phyloP scores from a whole-genome alignment of 2,329 filamentous ascomycete species.

The Fusarium domesticum region DNA sequence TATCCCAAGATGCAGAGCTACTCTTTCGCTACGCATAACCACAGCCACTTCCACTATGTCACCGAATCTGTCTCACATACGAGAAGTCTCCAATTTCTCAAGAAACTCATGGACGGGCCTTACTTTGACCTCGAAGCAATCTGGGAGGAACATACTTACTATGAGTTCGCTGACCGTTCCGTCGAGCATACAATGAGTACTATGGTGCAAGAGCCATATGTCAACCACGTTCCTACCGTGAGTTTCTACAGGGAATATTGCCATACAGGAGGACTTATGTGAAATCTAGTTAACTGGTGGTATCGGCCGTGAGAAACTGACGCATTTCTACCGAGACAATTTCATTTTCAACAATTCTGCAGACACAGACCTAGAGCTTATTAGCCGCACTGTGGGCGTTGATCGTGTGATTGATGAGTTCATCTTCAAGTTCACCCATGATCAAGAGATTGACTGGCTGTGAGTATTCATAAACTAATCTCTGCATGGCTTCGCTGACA shows the following conservation, averaged over 20 bases:
- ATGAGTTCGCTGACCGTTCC: slow-evolving; percentile 66
- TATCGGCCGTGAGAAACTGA: slow-evolving; percentile 60
- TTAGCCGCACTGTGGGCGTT: slow-evolving; percentile 68
- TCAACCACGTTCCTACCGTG: slow-evolving; percentile 72
- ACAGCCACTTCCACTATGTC: slow-evolving; percentile 47
- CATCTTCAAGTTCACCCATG: slow-evolving; percentile 62
- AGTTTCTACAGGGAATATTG: slow-evolving; percentile 20
- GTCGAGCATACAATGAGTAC: slow-evolving; percentile 76
- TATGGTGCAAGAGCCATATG: slow-evolving; percentile 76
- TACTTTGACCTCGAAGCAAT: slow-evolving; percentile 72
- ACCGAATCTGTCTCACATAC: slow-evolving; percentile 63
- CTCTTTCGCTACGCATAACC: slow-evolving; percentile 48
- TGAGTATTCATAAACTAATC: slow-evolving; percentile 37
- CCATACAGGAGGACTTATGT: neutral
- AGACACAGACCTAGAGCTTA: slow-evolving; percentile 64
- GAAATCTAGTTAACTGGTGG: slow-evolving; percentile 57
- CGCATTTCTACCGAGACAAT: slow-evolving; percentile 67
- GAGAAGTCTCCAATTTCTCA: slow-evolving; percentile 62
- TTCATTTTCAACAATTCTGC: slow-evolving; percentile 73
- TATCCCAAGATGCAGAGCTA: slow-evolving; percentile 37
- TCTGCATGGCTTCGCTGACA: neutral
- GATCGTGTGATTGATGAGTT: slow-evolving; percentile 73
- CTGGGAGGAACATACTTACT: slow-evolving; percentile 75
- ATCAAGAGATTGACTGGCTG: slow-evolving; percentile 65
- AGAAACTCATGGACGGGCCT: slow-evolving; percentile 59